Evolutionary conservation across 352 stramenopile species (phyloP).

Genomic region (Globisporangium cederbergense): DNA sequence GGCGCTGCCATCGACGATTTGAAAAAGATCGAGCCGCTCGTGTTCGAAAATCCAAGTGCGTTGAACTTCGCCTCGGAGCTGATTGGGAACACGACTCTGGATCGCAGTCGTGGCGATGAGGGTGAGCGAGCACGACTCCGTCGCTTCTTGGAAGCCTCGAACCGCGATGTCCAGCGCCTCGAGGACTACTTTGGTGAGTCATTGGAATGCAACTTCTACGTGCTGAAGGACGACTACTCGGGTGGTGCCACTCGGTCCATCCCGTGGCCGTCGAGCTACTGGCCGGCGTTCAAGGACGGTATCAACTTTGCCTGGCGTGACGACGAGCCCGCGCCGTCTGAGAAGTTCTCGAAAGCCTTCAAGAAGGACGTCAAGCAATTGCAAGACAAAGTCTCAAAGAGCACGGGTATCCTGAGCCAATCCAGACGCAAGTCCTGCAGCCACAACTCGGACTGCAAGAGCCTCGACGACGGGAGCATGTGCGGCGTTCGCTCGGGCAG

Average conservation of each 20-base stretch:
- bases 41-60: background rate
- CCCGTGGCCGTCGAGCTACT: slow-evolving; percentile 72
- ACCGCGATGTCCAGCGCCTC: background rate
- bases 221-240: background rate
- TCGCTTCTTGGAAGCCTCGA: background rate
- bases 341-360: slow-evolving; percentile 52
- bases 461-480: slow-evolving; percentile 33
- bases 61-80: background rate
- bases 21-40: background rate
- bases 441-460: slow-evolving; percentile 27
- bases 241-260: slow-evolving; percentile 12
- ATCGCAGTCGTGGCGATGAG: background rate
- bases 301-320: slow-evolving; percentile 51
- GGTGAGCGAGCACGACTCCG: no score
- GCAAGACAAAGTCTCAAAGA: slow-evolving; percentile 39
- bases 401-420: slow-evolving; percentile 37
- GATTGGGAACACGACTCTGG: background rate
- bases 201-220: background rate
- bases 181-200: background rate
- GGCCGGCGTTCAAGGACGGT: slow-evolving; percentile 52
- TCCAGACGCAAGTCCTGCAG: slow-evolving; percentile 25
- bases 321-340: background rate
- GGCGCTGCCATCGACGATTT: background rate
- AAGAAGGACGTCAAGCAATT: slow-evolving; percentile 34
- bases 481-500: slow-evolving; percentile 34